These are phyloP conservation scores for Akanthomyces lecanii DNA, from an alignment of 2,329 filamentous ascomycete species.

Conservation along the genomic window DNA sequence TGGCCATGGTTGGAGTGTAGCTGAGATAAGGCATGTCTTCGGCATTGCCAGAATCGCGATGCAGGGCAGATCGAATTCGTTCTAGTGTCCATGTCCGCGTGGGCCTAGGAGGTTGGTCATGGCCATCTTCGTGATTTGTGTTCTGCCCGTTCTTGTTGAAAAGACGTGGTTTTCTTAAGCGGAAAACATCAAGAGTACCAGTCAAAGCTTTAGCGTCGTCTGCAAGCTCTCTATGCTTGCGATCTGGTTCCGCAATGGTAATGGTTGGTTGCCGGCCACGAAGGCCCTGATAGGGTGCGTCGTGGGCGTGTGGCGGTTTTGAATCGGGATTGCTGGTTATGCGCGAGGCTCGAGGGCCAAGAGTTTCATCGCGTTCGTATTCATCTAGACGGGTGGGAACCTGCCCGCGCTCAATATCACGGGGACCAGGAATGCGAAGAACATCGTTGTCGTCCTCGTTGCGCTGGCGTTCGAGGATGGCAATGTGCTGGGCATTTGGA, in stretches of 20 bases:
- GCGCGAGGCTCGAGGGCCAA: background rate
- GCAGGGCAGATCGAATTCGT: constrained; percentile 54
- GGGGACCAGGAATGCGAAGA: constrained; percentile 83
- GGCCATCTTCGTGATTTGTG: constrained; percentile 32
- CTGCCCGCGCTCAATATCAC: constrained; percentile 82
- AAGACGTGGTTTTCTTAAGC: constrained; percentile 40
- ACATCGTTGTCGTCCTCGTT: constrained; percentile 65
- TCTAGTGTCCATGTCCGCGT: constrained; percentile 48
- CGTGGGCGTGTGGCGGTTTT: background rate
- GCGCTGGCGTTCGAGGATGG: constrained; percentile 80
- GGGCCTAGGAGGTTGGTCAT: constrained; percentile 11
- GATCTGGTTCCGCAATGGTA: constrained; percentile 61
- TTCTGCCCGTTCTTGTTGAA: constrained; percentile 35
- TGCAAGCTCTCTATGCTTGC: constrained; percentile 33
- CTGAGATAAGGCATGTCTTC: constrained; percentile 81
- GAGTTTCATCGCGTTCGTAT: constrained; percentile 31
- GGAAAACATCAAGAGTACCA: constrained; percentile 38
- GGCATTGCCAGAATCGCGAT: constrained; percentile 43
- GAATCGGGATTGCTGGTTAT: background rate
- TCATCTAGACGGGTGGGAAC: constrained; percentile 55
- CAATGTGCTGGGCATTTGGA: constrained; percentile 74
- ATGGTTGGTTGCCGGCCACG: constrained; percentile 51
- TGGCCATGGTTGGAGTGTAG: constrained; percentile 85
- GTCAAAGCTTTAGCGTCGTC: constrained; percentile 41
- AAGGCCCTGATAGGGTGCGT: constrained; percentile 17